Evolutionary conservation across 306 rosid species (phyloP), one percentile per base, ranked within the genome.

Genomic region (Cyclanthera cordifolia): DNA sequence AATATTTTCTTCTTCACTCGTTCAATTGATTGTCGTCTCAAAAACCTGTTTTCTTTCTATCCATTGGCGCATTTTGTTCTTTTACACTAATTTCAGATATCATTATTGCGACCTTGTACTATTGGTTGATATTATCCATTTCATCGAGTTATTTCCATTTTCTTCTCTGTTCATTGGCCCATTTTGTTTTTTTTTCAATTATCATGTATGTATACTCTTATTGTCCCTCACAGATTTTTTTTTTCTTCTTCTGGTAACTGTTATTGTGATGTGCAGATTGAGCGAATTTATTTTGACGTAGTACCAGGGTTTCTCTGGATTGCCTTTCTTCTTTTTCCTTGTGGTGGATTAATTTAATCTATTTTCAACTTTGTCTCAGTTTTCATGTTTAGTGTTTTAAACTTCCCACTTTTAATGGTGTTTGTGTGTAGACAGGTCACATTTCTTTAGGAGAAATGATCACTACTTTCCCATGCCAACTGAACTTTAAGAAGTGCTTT

Each of bases 401-500:
- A 12, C 53, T 43, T 61, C 39, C 20, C 21, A 39, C 20, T 64
- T 64, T 64, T 32, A 64, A 64, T 64, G 43, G 37, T 64, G 34
- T 64, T n/a, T 43, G 19, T 6, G 14, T 14, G 30, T 21, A 0
- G 20, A 41, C 69, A 43, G 34, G 37, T 64, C 52, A 64, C 53
- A 75, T 57, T 77, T 67, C 23, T 71, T 63, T 73, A 71, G 81
- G 72, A 72, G 30, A 69, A 71, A 71, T 56, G 64, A 50, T 58
- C 56, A 52, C 21, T 49, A 43, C 66, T 67, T 61, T 32, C 61
- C 78, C 68, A 71, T 57, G 69, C 63, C 53, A 55, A 23, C 69
- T 78, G 71, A 69, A 55, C 70, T 78, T 58, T 72, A 37, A 72
- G 80, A 76, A 49, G 53, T 80, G 51, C 75, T 69, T 59, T 72